These are phyloP conservation scores for Ambrosia trifida DNA, from an alignment of 129 eudicot species.

Conservation along the genomic window DNA sequence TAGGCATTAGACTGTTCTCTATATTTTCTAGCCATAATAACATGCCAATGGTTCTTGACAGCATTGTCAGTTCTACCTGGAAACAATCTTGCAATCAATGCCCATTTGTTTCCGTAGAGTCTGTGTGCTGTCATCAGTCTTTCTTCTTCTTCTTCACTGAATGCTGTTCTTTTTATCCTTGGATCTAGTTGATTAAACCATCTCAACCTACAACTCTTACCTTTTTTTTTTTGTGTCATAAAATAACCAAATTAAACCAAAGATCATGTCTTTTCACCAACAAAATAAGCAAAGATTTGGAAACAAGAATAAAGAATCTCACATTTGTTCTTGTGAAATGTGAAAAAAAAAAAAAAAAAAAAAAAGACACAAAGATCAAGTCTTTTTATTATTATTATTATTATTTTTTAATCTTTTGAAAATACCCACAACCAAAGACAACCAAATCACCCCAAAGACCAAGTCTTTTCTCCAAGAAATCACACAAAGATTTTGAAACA, in stretches of 20 bases:
- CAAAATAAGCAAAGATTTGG: slow-evolving; percentile 5
- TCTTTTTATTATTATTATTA: slow-evolving; percentile 39
- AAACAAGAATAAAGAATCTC: slow-evolving; percentile 19
- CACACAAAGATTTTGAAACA: slow-evolving; percentile 16
- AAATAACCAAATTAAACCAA: neutral
- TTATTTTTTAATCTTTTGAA: slow-evolving; percentile 32
- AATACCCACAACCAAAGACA: slow-evolving; percentile 16
- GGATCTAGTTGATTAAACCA: slow-evolving; percentile 93
- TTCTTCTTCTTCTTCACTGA: slow-evolving; percentile 79
- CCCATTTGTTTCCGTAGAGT: slow-evolving; percentile 83
- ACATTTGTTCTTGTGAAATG: slow-evolving; percentile 10
- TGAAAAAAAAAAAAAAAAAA: neutral
- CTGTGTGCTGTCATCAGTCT: slow-evolving; percentile 59
- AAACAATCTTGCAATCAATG: slow-evolving; percentile 61
- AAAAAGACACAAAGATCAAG: slow-evolving; percentile 12
- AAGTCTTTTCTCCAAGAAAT: slow-evolving; percentile 25
- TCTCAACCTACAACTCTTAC: slow-evolving; percentile 87
- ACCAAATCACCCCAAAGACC: slow-evolving; percentile 4
- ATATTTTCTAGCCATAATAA: slow-evolving; percentile 70
- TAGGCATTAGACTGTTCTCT: slow-evolving; percentile 49
- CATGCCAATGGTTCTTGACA: slow-evolving; percentile 91
- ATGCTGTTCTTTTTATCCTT: slow-evolving; percentile 58
- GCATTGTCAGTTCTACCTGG: slow-evolving; percentile 93
- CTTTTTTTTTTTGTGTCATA: slow-evolving; percentile 29
- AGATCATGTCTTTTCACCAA: slow-evolving; percentile 18